Base-by-base conservation (phyloP, 257 asterid genomes). In the Striga asiatica region DNA sequence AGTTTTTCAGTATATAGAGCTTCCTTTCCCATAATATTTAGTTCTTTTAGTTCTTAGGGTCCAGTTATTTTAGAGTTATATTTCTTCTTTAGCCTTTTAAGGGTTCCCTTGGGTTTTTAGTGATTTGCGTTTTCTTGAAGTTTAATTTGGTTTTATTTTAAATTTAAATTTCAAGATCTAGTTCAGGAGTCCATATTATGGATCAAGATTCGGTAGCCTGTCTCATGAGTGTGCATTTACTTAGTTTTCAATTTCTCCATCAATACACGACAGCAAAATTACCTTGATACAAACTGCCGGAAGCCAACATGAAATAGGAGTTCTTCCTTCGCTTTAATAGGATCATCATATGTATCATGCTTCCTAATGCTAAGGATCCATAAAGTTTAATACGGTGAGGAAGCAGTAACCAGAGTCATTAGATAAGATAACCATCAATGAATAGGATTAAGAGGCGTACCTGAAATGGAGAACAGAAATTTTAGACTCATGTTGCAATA, bases 391-490 rank as follows among this genome's bases (percentile, higher is more conserved):
- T 7, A 48, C 32, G 8, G 42, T 63, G 24, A 68, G 50, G 3
- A 57, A 57, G 31, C 35, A 32, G 25, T 20, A 43, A 54, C 21
- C 47, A 5, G 21, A 48, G 56, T 20, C 17, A 67, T 4, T 23
- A 16, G 54, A 16, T 46, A 21, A 65, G 34, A 12, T 23, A 45
- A 14, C 13, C 2, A 27, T 17, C 19, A 60, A 52, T 10, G 61
- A 54, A 45, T n/a, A n/a, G n/a, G n/a, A n/a, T n/a, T 29, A 29
- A 5, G 35, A 5, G 35, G 8, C 35, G 71, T 48, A 91, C 98
- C 98, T 88, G 88, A 84, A 92, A 67, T 92, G 97, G 50, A 91
- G 95, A 66, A 88, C 95, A 43, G 97, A 92, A 16, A 92, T 52
- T 72, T 88, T 92, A 25, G 97, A 84, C 72, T 92, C 99, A 1